A percentile compares a stretch with the other conserved stretches of the same genome.
Conservation (phyloP, 768 basidiomycete genomes). For the Albatrellus ellisii region DNA sequence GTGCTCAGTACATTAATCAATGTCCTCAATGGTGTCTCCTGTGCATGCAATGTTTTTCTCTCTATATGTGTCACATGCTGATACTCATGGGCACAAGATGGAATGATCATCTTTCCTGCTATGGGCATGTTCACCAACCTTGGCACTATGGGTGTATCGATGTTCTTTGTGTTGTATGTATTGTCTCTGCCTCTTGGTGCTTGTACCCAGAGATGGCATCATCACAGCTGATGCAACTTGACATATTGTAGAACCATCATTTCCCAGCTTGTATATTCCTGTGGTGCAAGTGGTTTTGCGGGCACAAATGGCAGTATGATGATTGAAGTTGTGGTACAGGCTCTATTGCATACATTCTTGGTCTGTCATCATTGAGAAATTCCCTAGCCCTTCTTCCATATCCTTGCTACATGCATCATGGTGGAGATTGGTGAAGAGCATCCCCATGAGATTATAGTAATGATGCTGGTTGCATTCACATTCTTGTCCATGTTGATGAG, state of each 20-base stretch:
- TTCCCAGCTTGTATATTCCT: constrained; percentile 72
- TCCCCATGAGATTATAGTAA: constrained; percentile 68
- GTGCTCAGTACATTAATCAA: constrained; percentile 77
- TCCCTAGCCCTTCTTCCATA: constrained; percentile 87
- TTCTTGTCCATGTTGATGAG: constrained; percentile 81
- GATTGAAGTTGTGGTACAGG: constrained; percentile 90
- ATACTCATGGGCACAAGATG: constrained; percentile 37
- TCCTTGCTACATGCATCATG: constrained; percentile 70
- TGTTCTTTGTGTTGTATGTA: constrained; percentile 80
- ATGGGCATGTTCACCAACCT: constrained; percentile 67
- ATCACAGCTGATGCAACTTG: background rate
- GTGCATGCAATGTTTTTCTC: constrained; percentile 27
- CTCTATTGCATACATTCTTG: background rate
- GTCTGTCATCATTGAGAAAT: background rate
- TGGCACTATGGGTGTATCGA: constrained; percentile 84
- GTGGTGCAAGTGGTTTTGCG: constrained; percentile 81
- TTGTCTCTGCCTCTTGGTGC: background rate
- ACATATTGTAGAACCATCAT: constrained; percentile 41
- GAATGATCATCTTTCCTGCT: constrained; percentile 93
- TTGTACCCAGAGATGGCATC: too few species aligned
- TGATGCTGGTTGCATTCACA: constrained; percentile 81
- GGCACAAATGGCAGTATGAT: constrained; percentile 95
- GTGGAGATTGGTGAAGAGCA: constrained; percentile 56
- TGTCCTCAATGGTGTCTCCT: constrained; percentile 88
- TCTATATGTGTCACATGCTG: background rate